phyloP scores from a whole-genome alignment of 2,329 filamentous ascomycete genomes.

The Myriosclerotinia curreyana region DNA sequence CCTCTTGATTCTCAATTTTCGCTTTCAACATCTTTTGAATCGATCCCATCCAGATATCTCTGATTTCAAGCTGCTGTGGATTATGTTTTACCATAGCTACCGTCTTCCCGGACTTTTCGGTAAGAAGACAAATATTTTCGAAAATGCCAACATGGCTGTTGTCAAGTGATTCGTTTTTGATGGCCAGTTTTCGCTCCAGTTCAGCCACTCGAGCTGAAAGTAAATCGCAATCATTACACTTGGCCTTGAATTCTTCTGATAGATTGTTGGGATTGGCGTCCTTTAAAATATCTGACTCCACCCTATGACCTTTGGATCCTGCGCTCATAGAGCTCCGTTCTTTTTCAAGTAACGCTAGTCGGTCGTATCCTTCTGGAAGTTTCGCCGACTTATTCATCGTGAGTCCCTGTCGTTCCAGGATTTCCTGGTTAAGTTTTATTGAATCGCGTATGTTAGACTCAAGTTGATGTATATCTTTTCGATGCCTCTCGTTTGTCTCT shows the following conservation, averaged over 20 bases:
- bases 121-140: rapidly evolving
- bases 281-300: too few relatives aligned
- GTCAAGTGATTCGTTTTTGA: not conserved
- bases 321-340: not conserved
- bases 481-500: too few relatives aligned
- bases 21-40: not conserved
- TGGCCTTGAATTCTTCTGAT: not conserved
- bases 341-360: not conserved
- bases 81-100: rapidly evolving
- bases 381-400: too few relatives aligned
- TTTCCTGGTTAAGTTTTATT: too few relatives aligned
- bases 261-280: not conserved
- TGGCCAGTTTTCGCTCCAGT: not conserved
- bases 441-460: too few relatives aligned
- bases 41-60: not conserved
- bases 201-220: too few relatives aligned
- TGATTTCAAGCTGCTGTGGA: not conserved
- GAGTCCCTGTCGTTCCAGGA: too few relatives aligned
- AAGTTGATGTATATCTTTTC: too few relatives aligned
- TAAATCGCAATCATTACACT: too few relatives aligned
- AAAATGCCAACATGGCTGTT: not conserved
- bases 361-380: not conserved
- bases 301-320: not conserved
- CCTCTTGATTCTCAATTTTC: not conserved
- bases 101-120: rapidly evolving